These are phyloP conservation scores for Clohesyomyces aquaticus DNA, from an alignment of 495 filamentous ascomycete species.

Conservation along the genomic window DNA sequence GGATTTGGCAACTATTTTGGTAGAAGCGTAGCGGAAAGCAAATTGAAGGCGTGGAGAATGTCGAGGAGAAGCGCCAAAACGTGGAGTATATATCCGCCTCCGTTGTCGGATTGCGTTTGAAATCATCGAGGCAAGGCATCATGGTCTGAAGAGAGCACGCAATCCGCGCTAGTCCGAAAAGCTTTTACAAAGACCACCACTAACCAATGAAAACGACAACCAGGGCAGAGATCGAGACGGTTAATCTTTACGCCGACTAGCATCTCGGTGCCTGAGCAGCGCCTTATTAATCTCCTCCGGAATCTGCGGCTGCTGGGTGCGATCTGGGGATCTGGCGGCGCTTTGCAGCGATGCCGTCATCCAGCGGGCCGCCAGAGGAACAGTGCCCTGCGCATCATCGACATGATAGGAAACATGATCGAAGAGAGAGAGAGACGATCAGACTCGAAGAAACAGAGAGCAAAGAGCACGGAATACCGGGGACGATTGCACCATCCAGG, in stretches of 20 bases:
- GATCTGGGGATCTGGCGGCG: too few relatives aligned
- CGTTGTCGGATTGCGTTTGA: slow-evolving; percentile 37
- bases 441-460: not conserved
- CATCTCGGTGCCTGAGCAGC: slow-evolving; percentile 6
- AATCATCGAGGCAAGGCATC: slow-evolving; percentile 37
- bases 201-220: slow-evolving; percentile 25
- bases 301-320: not conserved
- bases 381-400: slow-evolving; percentile 1
- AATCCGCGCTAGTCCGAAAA: slow-evolving; percentile 38
- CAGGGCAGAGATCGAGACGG: slow-evolving; percentile 6
- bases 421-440: not conserved
- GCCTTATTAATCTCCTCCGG: slow-evolving; percentile 7
- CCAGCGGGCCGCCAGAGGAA: not conserved
- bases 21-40: slow-evolving; percentile 2
- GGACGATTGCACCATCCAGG: not conserved
- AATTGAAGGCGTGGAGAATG: not conserved
- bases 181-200: slow-evolving; percentile 19
- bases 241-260: not conserved
- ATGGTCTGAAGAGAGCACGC: slow-evolving; percentile 42
- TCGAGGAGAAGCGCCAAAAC: slow-evolving; percentile 14
- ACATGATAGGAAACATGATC: not conserved
- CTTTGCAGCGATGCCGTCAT: slow-evolving; percentile 6
- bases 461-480: slow-evolving; percentile 2
- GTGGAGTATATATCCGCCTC: slow-evolving; percentile 37
- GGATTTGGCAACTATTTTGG: not conserved